Conservation (phyloP, 352 stramenopile genomes). For the Pythium folliculosum region DNA sequence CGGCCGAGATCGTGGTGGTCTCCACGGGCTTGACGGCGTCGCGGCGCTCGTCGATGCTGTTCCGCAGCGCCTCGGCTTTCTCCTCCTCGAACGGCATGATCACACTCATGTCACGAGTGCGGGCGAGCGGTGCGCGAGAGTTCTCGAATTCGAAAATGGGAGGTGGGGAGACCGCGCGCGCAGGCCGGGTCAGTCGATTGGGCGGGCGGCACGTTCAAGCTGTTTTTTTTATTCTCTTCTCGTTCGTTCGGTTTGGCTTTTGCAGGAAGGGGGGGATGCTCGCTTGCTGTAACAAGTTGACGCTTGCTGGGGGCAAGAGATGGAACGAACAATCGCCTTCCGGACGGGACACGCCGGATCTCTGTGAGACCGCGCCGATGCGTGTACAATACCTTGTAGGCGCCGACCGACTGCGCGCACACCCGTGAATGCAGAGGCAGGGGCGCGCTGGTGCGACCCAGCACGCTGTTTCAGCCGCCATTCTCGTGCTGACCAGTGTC, state of each 20-base stretch:
- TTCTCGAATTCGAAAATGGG: slow-evolving; percentile 22
- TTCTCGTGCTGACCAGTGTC: slow-evolving; percentile 3
- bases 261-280: not conserved
- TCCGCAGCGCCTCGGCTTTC: slow-evolving; percentile 21
- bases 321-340: slow-evolving; percentile 18
- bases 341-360: slow-evolving; percentile 21
- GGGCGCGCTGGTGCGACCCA: slow-evolving; percentile 5
- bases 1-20: not conserved
- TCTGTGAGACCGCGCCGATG: not conserved
- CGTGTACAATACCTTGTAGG: too few relatives aligned
- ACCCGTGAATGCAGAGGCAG: slow-evolving; percentile 14
- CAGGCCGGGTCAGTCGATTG: not conserved
- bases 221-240: not conserved
- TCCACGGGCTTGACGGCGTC: slow-evolving; percentile 11
- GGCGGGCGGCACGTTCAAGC: not conserved
- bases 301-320: slow-evolving; percentile 4
- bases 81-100: slow-evolving; percentile 30
- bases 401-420: not conserved
- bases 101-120: slow-evolving; percentile 22
- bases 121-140: slow-evolving; percentile 9
- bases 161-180: not conserved
- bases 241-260: not conserved
- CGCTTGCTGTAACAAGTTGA: slow-evolving; percentile 20
- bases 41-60: slow-evolving; percentile 16
- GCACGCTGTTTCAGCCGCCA: slow-evolving; percentile 8